Evolutionary conservation across 2,329 filamentous ascomycete species (phyloP), one percentile per base, ranked within the genome.

Genomic region (Beauveria rudraprayagi): DNA sequence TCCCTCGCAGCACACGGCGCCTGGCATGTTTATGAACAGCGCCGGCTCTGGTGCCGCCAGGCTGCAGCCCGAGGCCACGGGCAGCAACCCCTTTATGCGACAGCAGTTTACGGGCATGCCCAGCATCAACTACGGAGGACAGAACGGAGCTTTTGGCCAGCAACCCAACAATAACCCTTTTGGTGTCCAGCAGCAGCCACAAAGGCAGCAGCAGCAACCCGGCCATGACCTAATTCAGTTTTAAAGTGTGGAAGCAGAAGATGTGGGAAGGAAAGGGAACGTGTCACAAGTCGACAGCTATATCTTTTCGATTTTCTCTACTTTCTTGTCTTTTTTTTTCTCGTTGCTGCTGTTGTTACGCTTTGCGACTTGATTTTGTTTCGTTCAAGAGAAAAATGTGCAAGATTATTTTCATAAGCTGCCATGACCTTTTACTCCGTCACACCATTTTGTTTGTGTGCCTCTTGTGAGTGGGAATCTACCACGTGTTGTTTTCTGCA

Each of bases 21-120:
- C 94, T 0, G 94, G 93, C 28, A 95, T 90, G 0, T 99, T 97
- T 72, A 88, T 99, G 76, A 99, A 99, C 77, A 96, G 91, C 63
- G 92, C 94, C 7, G 94, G 94, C 55, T 81, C 88, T 43, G 90
- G 91, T n/a, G 77, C 90, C 61, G 85, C 85, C 67, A 83, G 84
- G 62, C 75, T 97, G 48, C 90, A 79, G 63, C 72, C 80, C 59
- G 79, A 92, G 22, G 91, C 90, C 1, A 91, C 87, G 2, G 89
- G 88, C 37, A 94, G 84, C 77, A 97, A 97, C 71, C 94, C 94
- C 0, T 99, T 97, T 78, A 78, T 96, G 67, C 84, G 87, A 63
- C 85, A 86, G 63, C 91, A 95, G 71, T 94, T 88, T 69, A 96
- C 91, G 0, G 91, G 91, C 44, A 84, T 88, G 82, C 86, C 86